Evolutionary conservation across 1,139 yeast species (phyloP).

Genomic region (Taphrina sp.): DNA sequence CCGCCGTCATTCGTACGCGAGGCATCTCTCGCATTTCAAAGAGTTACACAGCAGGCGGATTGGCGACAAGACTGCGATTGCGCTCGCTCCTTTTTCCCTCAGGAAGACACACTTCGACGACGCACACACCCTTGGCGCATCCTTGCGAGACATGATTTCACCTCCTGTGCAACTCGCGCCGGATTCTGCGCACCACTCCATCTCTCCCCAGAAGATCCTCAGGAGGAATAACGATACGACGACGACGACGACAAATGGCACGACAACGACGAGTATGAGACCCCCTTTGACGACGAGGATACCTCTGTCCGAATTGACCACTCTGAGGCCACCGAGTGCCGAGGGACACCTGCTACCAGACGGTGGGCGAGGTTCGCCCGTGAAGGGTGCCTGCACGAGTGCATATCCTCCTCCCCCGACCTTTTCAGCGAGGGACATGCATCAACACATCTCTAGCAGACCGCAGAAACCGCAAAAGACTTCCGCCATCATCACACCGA

Average conservation of each 20-base stretch:
- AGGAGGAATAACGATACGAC: not conserved
- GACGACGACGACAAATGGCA: not conserved
- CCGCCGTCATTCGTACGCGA: no score
- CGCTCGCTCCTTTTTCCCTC: no score
- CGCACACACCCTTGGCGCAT: no score
- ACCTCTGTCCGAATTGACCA: slow-evolving; percentile 9
- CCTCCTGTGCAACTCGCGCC: slow-evolving; percentile 29
- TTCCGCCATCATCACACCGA: slow-evolving; percentile 9
- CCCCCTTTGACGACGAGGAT: slow-evolving; percentile 1
- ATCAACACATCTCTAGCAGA: slow-evolving; percentile 2
- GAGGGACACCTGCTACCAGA: slow-evolving; percentile 22
- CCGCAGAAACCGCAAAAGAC: not conserved
- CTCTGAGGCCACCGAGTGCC: slow-evolving; percentile 7
- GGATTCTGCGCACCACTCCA: slow-evolving; percentile 11
- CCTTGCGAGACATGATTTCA: slow-evolving; percentile 17
- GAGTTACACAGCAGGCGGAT: no score
- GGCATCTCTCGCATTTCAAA: no score
- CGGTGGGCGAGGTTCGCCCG: slow-evolving; percentile 30
- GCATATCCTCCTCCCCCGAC: slow-evolving; percentile 15
- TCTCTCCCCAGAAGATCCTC: slow-evolving; percentile 14
- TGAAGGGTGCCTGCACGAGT: slow-evolving; percentile 21
- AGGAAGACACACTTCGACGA: no score
- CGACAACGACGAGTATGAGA: not conserved
- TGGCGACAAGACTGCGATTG: no score
- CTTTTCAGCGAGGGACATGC: slow-evolving; percentile 17